phyloP scores from a whole-genome alignment of 2,329 filamentous ascomycete genomes.

The Botrytis cinerea region DNA sequence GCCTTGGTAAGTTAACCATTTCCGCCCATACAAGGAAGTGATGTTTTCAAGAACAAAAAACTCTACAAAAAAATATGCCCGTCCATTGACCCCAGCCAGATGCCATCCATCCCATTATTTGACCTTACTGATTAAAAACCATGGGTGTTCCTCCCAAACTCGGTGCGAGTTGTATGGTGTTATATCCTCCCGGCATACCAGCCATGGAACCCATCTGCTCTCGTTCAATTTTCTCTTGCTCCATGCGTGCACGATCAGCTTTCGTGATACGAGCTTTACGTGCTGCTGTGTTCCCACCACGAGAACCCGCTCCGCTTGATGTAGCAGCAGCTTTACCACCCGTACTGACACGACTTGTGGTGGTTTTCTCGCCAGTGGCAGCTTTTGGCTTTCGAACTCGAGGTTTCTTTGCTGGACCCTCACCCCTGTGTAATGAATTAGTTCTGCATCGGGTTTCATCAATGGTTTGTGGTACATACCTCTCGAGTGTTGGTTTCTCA shows the following conservation, averaged over 20 bases:
- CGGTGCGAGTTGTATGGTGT: slow-evolving; percentile 37
- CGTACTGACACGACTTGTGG: slow-evolving; percentile 67
- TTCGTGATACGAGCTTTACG: slow-evolving; percentile 87
- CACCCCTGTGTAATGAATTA: slow-evolving; percentile 57
- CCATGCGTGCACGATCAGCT: slow-evolving; percentile 77
- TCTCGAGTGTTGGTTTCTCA: slow-evolving; percentile 69
- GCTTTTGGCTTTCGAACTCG: slow-evolving; percentile 53
- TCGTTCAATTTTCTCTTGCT: slow-evolving; percentile 77
- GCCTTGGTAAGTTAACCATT: slow-evolving; percentile 18
- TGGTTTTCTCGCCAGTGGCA: slow-evolving; percentile 55
- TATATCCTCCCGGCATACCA: slow-evolving; percentile 36
- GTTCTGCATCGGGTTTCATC: slow-evolving; percentile 19
- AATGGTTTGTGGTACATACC: slow-evolving; percentile 29
- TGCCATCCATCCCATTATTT: background rate
- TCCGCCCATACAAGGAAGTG: background rate
- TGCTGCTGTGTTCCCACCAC: slow-evolving; percentile 66
- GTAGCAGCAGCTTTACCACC: slow-evolving; percentile 51
- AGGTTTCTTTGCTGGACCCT: slow-evolving; percentile 71
- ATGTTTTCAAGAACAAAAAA: slow-evolving; percentile 20
- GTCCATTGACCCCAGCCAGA: background rate
- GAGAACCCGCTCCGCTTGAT: slow-evolving; percentile 60
- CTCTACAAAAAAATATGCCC: slow-evolving; percentile 11
- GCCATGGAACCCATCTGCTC: slow-evolving; percentile 50
- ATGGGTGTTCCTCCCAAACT: slow-evolving; percentile 40
- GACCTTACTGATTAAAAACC: slow-evolving; percentile 39